Base-by-base conservation (phyloP, 2,329 filamentous ascomycete genomes). In the Lasiodiplodia citricola region DNA sequence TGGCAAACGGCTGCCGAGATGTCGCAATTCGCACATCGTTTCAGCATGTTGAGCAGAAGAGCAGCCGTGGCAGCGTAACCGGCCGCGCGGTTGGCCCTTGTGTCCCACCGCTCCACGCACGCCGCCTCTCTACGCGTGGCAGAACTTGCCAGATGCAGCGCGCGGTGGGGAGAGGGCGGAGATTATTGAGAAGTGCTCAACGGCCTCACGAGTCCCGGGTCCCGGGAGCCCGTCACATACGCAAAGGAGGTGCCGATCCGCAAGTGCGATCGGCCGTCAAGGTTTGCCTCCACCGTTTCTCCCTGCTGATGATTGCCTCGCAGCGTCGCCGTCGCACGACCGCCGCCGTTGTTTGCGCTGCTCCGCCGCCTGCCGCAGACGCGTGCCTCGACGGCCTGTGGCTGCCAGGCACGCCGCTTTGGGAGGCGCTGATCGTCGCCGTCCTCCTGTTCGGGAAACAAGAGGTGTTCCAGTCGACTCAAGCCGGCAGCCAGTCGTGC, bases 1-100 rank as follows among this genome's bases (percentile, higher is more conserved):
- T 31, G 50, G 58, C 28, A 64, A 64, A 64, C 47, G 60, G 47
- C 44, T 52, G 60, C 60, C 60, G 60, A 64, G 44, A 64, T 64
- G 60, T 64, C 60, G 60, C 60, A 64, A 64, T 64, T 64, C 60
- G 60, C 60, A 52, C 60, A 64, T 64, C 60, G 60, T 64, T 64
- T 64, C 60, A 64, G 60, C 44, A 13, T 44, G 37, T 21, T 11
- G n/a, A 23, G n/a, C 55, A 58, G 55, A 35, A 58, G n/a, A 23
- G 55, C n/a, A 1, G 28, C 28, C 28, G 28, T 28, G 28, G 31
- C 31, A 41, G 44, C 60, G 60, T 21, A 51, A 62, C 60, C 60
- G 60, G 60, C 60, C 60, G 60, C 60, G 60, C 60, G 60, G 60
- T 64, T 52, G 23, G 60, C 60, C 60, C 60, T 52, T 11, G 44